Evolutionary conservation across 768 basidiomycete species (phyloP).

Genomic region (Piloderma croceum): DNA sequence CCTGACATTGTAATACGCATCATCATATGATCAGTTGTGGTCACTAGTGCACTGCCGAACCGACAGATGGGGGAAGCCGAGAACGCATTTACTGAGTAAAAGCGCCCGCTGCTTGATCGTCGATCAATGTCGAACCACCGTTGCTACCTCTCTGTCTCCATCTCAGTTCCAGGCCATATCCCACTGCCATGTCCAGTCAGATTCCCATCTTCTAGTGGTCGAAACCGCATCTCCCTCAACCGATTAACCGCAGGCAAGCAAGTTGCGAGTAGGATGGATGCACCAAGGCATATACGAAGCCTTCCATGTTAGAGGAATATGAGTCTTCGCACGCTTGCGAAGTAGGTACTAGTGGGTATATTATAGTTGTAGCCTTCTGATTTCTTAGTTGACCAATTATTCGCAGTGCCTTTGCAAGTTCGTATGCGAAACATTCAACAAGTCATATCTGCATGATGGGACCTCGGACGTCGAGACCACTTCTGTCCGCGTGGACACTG

Average conservation of each 20-base stretch:
- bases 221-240: too few species aligned
- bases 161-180: too few species aligned
- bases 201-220: too few species aligned
- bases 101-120: too few species aligned
- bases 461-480: slow-evolving; percentile 68
- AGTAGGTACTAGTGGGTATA: too few species aligned
- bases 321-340: slow-evolving; percentile 85
- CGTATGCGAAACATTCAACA: slow-evolving; percentile 67
- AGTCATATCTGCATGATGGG: slow-evolving; percentile 85
- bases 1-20: slow-evolving; percentile 54
- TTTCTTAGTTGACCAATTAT: slow-evolving; percentile 1
- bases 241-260: slow-evolving; percentile 38
- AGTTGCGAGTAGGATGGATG: slow-evolving; percentile 53
- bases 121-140: too few species aligned
- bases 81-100: too few species aligned
- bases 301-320: slow-evolving; percentile 81
- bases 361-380: not conserved
- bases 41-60: too few species aligned
- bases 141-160: too few species aligned
- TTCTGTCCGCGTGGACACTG: slow-evolving; percentile 58
- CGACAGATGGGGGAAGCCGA: too few species aligned
- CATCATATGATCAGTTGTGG: slow-evolving; percentile 22
- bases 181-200: too few species aligned
- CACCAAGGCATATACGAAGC: slow-evolving; percentile 79
- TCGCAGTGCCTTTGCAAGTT: slow-evolving; percentile 81